These are phyloP conservation scores for Ustilago curta DNA, from an alignment of 1,284 basidiomycete genomes.

Conservation along the genomic window DNA sequence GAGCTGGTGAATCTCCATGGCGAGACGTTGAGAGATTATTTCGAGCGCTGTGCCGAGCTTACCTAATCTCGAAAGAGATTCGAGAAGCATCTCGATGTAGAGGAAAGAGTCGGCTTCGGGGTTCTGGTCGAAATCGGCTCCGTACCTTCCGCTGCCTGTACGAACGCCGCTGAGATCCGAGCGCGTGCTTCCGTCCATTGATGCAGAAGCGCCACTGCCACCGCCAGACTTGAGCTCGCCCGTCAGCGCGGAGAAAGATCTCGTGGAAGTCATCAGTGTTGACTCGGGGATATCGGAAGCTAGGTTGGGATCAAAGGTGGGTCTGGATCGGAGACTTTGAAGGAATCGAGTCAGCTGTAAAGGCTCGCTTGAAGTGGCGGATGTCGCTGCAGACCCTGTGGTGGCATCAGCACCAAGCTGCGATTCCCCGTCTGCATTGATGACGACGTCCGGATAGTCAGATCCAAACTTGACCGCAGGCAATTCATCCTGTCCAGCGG, in stretches of 20 bases:
- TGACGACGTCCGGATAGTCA: constrained; percentile 27
- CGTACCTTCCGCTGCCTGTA: constrained; percentile 23
- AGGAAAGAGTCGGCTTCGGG: constrained; percentile 92
- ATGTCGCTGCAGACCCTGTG: neutral
- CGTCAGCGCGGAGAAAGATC: constrained; percentile 40
- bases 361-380: constrained; percentile 9
- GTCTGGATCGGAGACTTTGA: constrained; percentile 43
- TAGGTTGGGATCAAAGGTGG: constrained; percentile 49
- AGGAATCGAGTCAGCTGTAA: constrained; percentile 52
- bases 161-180: constrained; percentile 2
- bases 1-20: constrained; percentile 84
- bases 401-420: constrained; percentile 8
- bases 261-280: constrained; percentile 37
- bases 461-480: constrained; percentile 59
- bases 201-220: constrained; percentile 5
- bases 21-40: constrained; percentile 82
- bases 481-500: constrained; percentile 78
- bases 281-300: constrained; percentile 46
- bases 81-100: constrained; percentile 93
- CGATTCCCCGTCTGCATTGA: neutral
- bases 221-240: constrained; percentile 17
- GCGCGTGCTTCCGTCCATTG: neutral
- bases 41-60: constrained; percentile 88
- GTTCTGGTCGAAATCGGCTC: constrained; percentile 71
- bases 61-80: constrained; percentile 89